These are phyloP conservation scores for Rhizopus microsporus DNA, from an alignment of 371 early-diverging fungal species.

Conservation along the genomic window DNA sequence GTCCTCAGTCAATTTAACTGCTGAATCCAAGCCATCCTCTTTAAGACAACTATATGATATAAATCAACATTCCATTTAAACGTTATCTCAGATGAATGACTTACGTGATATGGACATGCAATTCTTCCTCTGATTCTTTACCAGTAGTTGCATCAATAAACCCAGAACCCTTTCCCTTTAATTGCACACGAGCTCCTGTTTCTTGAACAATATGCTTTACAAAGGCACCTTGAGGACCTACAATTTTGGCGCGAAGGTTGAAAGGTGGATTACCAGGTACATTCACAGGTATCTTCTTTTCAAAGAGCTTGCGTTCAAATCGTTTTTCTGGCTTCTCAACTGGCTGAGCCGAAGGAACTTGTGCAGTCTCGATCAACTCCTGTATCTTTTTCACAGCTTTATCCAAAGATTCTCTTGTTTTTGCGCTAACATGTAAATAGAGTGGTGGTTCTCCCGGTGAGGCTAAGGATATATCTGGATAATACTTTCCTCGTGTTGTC, in stretches of 20 bases:
- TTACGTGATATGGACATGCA: constrained; percentile 81
- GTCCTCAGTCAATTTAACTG: constrained; percentile 70
- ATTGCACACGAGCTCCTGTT: constrained; percentile 76
- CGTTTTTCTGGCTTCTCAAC: constrained; percentile 13
- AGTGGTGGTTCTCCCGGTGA: constrained; percentile 79
- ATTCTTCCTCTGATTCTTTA: constrained; percentile 74
- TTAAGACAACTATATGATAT: constrained; percentile 48
- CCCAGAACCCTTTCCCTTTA: constrained; percentile 86
- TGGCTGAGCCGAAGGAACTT: constrained; percentile 25
- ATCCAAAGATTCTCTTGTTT: constrained; percentile 68
- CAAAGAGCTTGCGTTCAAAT: constrained; percentile 48
- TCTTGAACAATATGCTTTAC: constrained; percentile 87
- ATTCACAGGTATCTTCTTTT: constrained; percentile 72
- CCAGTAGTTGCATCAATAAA: constrained; percentile 70
- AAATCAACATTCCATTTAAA: background rate
- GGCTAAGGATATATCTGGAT: constrained; percentile 69
- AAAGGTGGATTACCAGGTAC: constrained; percentile 73
- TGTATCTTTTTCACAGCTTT: constrained; percentile 70
- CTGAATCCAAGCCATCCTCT: constrained; percentile 72
- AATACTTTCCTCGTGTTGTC: constrained; percentile 84
- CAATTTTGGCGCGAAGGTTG: constrained; percentile 82
- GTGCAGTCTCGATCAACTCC: constrained; percentile 65
- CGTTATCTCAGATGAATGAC: constrained; percentile 15
- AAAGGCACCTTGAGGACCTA: constrained; percentile 84
- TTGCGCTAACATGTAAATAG: constrained; percentile 74